Evolutionary conservation across 2,329 filamentous ascomycete species (phyloP), one percentile per base, ranked within the genome.

Genomic region (Plenodomus lindquistii): DNA sequence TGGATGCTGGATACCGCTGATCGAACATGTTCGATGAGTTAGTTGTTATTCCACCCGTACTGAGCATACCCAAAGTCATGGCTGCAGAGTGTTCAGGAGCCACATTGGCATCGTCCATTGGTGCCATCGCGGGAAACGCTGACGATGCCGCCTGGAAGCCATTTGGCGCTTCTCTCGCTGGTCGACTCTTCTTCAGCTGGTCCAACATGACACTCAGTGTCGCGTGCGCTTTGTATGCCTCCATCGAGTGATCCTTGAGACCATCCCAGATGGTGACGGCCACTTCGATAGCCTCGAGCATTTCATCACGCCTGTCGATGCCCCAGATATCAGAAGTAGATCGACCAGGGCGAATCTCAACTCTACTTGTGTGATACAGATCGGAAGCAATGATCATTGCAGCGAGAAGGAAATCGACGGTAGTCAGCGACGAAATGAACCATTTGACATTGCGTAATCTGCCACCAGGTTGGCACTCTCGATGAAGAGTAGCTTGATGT

Each of bases 371-470:
- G 60, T 88, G 87, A 64, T 94, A 89, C 1, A 96, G 80, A 63
- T 97, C 92, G 21, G 95, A 80, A 44, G 86, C 85, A 3, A 97
- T 80, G 37, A 96, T 82, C 81, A 94, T 95, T 4, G 89, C 89
- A 2, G 90, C 89, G 11, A 96, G 80, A 6, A 95, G 78, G 68
- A 95, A 96, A 65, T 97, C 92, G 64, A 89, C 88, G 9, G 88
- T 89, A 1, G 87, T 90, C 18, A 91, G 83, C 0, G 88, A 88
- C 27, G 85, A 86, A 47, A 95, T 85, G 63, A 88, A 90, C 83
- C 88, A 93, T 60, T 86, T 85, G 65, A 91, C 84, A 20, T 84
- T 84, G 22, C 85, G 81, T 44, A 97, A 73, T 20, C 88, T 82
- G 18, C 90, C 89, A 37, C 82, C 83, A 1, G 85, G 81, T 58